phyloP scores from a whole-genome alignment of 2,329 filamentous ascomycete species.

The Dactylellina leptospora region DNA sequence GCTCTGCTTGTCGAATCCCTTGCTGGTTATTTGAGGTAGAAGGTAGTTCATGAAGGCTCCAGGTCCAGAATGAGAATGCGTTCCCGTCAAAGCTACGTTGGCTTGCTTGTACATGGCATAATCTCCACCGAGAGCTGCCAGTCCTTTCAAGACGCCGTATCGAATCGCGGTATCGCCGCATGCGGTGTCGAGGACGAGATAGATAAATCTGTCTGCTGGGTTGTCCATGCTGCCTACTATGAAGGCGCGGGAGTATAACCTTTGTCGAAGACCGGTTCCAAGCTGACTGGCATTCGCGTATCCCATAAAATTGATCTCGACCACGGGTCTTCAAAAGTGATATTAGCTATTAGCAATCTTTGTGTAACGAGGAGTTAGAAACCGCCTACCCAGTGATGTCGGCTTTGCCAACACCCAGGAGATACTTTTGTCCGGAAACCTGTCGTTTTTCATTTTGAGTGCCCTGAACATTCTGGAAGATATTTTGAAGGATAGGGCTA shows the following conservation, averaged over 20 bases:
- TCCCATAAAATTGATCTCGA: constrained; percentile 89
- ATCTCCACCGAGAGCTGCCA: constrained; percentile 75
- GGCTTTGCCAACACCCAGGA: constrained; percentile 75
- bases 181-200: constrained; percentile 85
- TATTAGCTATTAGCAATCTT: constrained; percentile 25
- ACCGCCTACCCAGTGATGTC: constrained; percentile 71
- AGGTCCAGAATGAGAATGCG: constrained; percentile 90
- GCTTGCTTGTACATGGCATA: constrained; percentile 72
- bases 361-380: neutral
- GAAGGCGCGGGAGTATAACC: constrained; percentile 88
- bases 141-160: constrained; percentile 81
- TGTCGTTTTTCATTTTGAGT: constrained; percentile 55
- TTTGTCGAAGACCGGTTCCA: constrained; percentile 84
- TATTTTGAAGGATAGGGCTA: constrained; percentile 52
- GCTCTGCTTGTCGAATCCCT: constrained; percentile 85
- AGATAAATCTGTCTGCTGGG: constrained; percentile 78
- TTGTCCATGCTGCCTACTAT: constrained; percentile 76
- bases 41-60: constrained; percentile 96
- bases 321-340: constrained; percentile 71
- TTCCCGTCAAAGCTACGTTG: constrained; percentile 89
- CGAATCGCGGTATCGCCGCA: constrained; percentile 89
- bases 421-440: constrained; percentile 63
- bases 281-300: constrained; percentile 87
- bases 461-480: constrained; percentile 44
- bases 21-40: constrained; percentile 85